Base-by-base conservation (phyloP, 1,284 basidiomycete genomes). In the Pulveroboletus sp. region DNA sequence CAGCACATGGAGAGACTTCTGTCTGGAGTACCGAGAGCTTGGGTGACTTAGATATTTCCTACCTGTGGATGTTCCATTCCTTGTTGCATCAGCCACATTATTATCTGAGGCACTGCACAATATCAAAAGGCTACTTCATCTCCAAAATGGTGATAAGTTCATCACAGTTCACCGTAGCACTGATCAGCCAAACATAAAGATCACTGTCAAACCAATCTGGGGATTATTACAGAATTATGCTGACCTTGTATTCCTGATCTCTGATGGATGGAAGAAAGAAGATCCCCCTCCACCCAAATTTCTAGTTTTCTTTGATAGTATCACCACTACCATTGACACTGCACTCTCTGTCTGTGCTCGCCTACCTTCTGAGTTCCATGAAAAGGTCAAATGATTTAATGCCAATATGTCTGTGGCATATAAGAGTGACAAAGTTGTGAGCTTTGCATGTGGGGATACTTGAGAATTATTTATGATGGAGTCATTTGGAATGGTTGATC, bases 241-340 rank as follows among this genome's bases (percentile, higher is more conserved):
- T 7, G 73, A 75, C 50, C 65, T 75, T 7, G 45, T 26, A 2
- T 71, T 73, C 31, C 46, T 75, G 0, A 61, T 73, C 3, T 68
- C 65, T 0, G 24, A 43, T 1, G 58, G 50, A 3, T 62, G 26
- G 17, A 56, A 57, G 11, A 49, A 39, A 2, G 58, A 58, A 2
- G 52, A 62, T 12, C 49, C 56, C 10, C 55, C 58, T 2, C 52
- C 53, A 0, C 53, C 54, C 20, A 68, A 65, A n/a, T 72, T 76
- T 42, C 36, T 75, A 2, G 45, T 75, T 2, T 75, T 75, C 60
- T 71, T 72, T 24, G 62, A 76, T 44, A 62, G 56, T 22, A 73
- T 65, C 3, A 11, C 36, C 0, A 52, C 65, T 2, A 44, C 40
- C 0, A 47, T 49, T 6, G 15, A 0, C 2, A 29, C 29, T 0